Evolutionary conservation across 139 green algal species (phyloP).

Genomic region (Desmodesmus armatus): DNA sequence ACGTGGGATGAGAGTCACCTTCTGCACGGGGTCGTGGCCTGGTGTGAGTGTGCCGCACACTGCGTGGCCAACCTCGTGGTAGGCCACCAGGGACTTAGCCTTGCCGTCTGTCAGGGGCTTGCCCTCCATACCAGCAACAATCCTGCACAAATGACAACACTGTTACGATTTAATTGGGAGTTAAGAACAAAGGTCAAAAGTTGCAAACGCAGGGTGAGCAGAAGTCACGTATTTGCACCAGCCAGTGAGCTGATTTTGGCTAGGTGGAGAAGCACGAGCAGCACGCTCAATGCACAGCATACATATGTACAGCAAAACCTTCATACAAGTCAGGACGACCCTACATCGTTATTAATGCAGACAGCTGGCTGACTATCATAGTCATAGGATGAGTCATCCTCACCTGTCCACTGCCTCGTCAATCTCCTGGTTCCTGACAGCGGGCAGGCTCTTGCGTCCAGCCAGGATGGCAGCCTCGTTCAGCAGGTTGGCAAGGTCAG

Average conservation of each 20-base stretch:
- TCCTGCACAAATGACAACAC: constrained; percentile 73
- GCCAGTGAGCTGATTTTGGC: neutral
- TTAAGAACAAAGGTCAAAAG: neutral
- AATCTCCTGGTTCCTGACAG: constrained; percentile 87
- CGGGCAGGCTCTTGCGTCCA: constrained; percentile 83
- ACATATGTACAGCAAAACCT: too few species aligned
- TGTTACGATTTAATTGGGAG: neutral
- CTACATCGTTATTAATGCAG: too few species aligned
- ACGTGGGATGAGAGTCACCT: constrained; percentile 98
- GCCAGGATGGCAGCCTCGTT: constrained; percentile 99
- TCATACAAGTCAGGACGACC: too few species aligned
- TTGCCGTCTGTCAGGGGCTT: constrained; percentile 98
- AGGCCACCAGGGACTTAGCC: constrained; percentile 95
- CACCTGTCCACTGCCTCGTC: constrained; percentile 98
- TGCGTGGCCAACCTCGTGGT: constrained; percentile 98
- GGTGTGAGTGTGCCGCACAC: constrained; percentile 96
- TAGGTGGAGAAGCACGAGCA: neutral
- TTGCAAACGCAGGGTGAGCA: neutral
- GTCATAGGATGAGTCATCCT: neutral
- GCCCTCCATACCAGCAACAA: constrained; percentile 97
- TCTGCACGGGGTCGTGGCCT: constrained; percentile 98
- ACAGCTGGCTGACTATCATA: too few species aligned
- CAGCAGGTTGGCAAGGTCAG: constrained; percentile 98
- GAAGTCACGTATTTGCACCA: too few species aligned
- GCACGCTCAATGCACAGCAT: too few species aligned